Conservation (phyloP, 1,284 basidiomycete genomes). For the Waitea zeae region DNA sequence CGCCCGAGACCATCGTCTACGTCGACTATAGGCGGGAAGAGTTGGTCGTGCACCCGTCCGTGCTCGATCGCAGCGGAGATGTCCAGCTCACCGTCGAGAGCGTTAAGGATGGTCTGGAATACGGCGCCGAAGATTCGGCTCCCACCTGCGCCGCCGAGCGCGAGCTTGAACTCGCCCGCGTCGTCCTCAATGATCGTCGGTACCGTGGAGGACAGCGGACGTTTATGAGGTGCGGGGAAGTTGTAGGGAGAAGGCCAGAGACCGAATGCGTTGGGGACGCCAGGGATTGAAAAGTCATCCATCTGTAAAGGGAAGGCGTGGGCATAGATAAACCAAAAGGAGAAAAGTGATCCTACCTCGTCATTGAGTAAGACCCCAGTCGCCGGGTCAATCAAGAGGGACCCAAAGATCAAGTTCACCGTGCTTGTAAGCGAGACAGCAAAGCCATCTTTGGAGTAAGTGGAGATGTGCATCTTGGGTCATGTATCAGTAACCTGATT, state of each 20-base stretch:
- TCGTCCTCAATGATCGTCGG: constrained; percentile 67
- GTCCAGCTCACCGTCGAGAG: constrained; percentile 68
- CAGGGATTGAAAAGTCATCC: constrained; percentile 84
- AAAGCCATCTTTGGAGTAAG: constrained; percentile 72
- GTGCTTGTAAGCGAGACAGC: constrained; percentile 77
- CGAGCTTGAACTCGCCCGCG: constrained; percentile 54
- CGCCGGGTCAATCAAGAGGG: constrained; percentile 62
- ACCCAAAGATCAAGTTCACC: constrained; percentile 82
- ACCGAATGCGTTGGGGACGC: constrained; percentile 67
- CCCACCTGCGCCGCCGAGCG: constrained; percentile 78
- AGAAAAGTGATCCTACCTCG: constrained; percentile 26
- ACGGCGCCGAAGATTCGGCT: constrained; percentile 72
- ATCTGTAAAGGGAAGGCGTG: constrained; percentile 22
- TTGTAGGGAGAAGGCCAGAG: constrained; percentile 80
- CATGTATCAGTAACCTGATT: not conserved
- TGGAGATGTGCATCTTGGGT: constrained; percentile 32
- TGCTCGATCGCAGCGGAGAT: constrained; percentile 68
- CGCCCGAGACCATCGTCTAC: constrained; percentile 1
- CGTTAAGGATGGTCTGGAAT: constrained; percentile 69
- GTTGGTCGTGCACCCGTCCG: constrained; percentile 84
- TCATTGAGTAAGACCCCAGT: constrained; percentile 86
- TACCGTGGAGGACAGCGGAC: constrained; percentile 71
- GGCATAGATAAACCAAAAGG: constrained; percentile 3
- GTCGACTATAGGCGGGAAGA: constrained; percentile 45
- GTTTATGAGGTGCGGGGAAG: constrained; percentile 74